Evolutionary conservation across 1,139 yeast species (phyloP).

Genomic region (Hansenula sp.): DNA sequence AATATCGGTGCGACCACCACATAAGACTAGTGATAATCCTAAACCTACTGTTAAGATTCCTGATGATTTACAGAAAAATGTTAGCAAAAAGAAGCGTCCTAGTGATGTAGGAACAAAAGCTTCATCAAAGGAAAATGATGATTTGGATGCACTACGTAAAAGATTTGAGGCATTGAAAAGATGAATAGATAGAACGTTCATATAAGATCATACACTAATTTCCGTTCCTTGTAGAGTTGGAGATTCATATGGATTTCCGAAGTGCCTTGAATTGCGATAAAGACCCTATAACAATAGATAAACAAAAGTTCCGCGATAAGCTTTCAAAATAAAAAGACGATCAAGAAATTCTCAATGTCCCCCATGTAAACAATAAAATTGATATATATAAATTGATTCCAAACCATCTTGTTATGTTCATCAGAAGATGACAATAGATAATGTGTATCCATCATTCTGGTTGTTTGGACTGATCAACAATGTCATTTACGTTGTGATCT

Average conservation of each 20-base stretch:
- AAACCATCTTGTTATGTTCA: no score
- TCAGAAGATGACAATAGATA: not conserved
- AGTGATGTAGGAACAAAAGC: slow-evolving; percentile 21
- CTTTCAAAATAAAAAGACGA: no score
- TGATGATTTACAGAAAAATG: slow-evolving; percentile 29
- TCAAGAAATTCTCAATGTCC: no score
- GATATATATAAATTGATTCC: no score
- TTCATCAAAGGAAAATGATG: slow-evolving; percentile 26
- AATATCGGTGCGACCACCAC: slow-evolving; percentile 41
- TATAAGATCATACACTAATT: not conserved
- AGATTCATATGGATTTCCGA: no score
- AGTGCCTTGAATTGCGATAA: no score
- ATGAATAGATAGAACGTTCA: slow-evolving; percentile 1
- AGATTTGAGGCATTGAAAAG: slow-evolving; percentile 51
- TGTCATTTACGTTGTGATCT: slow-evolving; percentile 83
- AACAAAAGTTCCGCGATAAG: no score
- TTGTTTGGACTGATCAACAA: slow-evolving; percentile 84
- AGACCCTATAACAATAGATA: no score
- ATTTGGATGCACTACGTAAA: slow-evolving; percentile 46
- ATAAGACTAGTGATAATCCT: slow-evolving; percentile 42
- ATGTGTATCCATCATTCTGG: slow-evolving; percentile 59
- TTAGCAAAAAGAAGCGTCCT: slow-evolving; percentile 19
- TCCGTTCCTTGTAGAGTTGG: no score
- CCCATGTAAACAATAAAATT: no score
- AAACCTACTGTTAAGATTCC: slow-evolving; percentile 41